Conservation (phyloP, 495 filamentous ascomycete species). For the Penicillium robsamsonii region DNA sequence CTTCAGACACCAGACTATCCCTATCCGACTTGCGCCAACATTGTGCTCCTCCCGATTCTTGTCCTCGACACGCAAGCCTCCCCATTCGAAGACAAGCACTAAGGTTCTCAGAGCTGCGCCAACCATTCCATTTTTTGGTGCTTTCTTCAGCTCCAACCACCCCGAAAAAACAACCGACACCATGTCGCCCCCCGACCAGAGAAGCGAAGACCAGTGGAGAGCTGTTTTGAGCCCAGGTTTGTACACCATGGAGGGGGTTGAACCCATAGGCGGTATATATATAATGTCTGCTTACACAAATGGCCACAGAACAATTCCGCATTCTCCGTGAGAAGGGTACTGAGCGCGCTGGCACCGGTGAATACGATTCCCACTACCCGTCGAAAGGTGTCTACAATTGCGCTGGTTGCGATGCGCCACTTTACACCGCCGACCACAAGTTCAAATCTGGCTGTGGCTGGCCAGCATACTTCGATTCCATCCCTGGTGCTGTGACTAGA, state of each 20-base stretch:
- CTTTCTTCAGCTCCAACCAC: slow-evolving; percentile 67
- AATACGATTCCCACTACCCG: slow-evolving; percentile 85
- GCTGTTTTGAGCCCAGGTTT: slow-evolving; percentile 74
- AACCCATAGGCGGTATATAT: neutral
- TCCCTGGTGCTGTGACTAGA: slow-evolving; percentile 82
- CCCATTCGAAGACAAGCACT: slow-evolving; percentile 35
- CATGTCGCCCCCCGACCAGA: slow-evolving; percentile 80
- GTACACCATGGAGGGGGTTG: slow-evolving; percentile 4
- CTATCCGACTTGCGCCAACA: slow-evolving; percentile 32
- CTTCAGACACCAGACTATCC: slow-evolving; percentile 22
- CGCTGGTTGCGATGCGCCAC: slow-evolving; percentile 78
- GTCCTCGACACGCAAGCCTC: slow-evolving; percentile 25
- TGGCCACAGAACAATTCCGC: slow-evolving; percentile 79
- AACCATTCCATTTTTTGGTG: slow-evolving; percentile 71
- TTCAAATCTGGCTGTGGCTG: slow-evolving; percentile 96
- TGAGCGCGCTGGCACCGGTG: slow-evolving; percentile 72
- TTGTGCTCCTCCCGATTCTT: slow-evolving; percentile 22
- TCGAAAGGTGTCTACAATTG: slow-evolving; percentile 74
- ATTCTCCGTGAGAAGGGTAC: slow-evolving; percentile 89
- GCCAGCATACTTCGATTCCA: slow-evolving; percentile 94
- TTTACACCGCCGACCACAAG: slow-evolving; percentile 88
- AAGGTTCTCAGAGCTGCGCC: slow-evolving; percentile 58
- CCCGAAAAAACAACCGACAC: slow-evolving; percentile 42
- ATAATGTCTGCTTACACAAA: slow-evolving; percentile 15
- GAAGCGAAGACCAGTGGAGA: slow-evolving; percentile 81